Conservation (phyloP, 768 basidiomycete species). For the Leucosporidium yakuticum region DNA sequence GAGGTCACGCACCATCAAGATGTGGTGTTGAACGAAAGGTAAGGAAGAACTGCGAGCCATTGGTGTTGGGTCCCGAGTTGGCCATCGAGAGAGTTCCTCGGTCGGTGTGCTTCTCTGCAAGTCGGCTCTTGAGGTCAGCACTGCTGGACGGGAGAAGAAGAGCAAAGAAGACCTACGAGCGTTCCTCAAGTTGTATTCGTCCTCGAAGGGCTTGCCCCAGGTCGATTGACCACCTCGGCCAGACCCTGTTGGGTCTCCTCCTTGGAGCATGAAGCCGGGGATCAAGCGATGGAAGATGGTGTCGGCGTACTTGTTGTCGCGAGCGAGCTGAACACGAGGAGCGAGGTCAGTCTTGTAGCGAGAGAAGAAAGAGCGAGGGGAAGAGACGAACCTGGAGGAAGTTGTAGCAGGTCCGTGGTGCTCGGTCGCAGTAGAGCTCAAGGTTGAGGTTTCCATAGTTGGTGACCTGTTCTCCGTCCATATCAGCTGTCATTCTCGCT, state of each 20-base stretch:
- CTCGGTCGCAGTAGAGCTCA: slow-evolving; percentile 62
- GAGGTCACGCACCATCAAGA: slow-evolving; percentile 55
- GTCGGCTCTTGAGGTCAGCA: neutral
- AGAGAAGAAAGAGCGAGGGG: neutral
- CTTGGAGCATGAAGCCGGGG: slow-evolving; percentile 98
- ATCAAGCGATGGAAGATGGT: slow-evolving; percentile 86
- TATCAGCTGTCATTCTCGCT: too few species aligned
- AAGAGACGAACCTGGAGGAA: slow-evolving; percentile 58
- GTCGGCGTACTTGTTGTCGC: slow-evolving; percentile 81
- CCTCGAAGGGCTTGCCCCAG: slow-evolving; percentile 94
- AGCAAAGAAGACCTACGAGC: slow-evolving; percentile 56
- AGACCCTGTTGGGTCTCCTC: slow-evolving; percentile 94
- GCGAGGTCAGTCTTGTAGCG: neutral
- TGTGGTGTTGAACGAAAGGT: slow-evolving; percentile 78
- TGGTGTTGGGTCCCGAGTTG: slow-evolving; percentile 84
- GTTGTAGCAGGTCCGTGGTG: slow-evolving; percentile 97
- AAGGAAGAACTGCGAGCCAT: slow-evolving; percentile 84
- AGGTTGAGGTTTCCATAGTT: slow-evolving; percentile 32
- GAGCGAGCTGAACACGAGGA: slow-evolving; percentile 54
- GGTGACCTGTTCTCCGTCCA: too few species aligned
- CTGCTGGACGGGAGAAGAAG: neutral
- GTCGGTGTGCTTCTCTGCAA: slow-evolving; percentile 46
- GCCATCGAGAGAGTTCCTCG: slow-evolving; percentile 90
- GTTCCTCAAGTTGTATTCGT: slow-evolving; percentile 81
- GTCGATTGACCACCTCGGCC: slow-evolving; percentile 85